These are phyloP conservation scores for Penicillium maclennaniae DNA, from an alignment of 495 filamentous ascomycete species.

Conservation along the genomic window DNA sequence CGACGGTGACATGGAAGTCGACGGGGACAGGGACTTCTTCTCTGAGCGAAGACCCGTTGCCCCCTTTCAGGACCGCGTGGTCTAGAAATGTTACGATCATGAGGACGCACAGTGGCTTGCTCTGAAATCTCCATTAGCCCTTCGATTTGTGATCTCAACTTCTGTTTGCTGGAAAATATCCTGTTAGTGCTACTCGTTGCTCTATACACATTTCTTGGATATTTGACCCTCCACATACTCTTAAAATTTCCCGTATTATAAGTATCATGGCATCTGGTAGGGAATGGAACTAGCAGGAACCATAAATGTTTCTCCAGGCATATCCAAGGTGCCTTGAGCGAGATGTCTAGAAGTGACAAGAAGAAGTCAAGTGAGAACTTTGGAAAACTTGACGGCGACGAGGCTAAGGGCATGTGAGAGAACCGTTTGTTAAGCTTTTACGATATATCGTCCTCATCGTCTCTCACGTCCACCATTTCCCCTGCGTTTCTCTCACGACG, in stretches of 20 bases:
- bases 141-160: neutral
- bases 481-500: neutral
- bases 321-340: no score
- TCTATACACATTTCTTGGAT: neutral
- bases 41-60: slow-evolving; percentile 32
- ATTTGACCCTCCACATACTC: neutral
- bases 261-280: neutral
- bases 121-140: neutral
- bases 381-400: no score
- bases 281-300: no score
- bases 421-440: neutral
- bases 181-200: neutral
- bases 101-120: neutral
- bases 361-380: no score
- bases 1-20: slow-evolving; percentile 32
- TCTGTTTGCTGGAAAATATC: neutral
- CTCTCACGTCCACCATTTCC: neutral
- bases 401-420: no score
- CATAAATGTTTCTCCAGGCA: no score
- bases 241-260: neutral
- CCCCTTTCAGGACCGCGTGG: slow-evolving; percentile 42
- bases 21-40: slow-evolving; percentile 17
- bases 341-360: no score
- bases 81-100: neutral
- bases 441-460: neutral